phyloP scores from a whole-genome alignment of 2,329 filamentous ascomycete species.

The Monilinia fructigena region DNA sequence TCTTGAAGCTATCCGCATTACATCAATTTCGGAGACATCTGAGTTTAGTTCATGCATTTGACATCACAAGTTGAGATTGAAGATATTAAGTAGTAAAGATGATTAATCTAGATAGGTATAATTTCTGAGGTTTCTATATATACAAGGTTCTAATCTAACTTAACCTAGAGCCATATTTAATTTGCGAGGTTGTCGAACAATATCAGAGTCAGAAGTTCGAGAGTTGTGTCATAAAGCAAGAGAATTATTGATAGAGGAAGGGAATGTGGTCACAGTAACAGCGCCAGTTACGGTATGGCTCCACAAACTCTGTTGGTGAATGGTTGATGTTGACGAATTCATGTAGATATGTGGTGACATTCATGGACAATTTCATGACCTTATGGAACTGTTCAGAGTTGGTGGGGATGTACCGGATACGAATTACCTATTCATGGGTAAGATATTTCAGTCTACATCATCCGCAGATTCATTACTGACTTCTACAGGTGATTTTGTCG shows the following conservation, averaged over 20 bases:
- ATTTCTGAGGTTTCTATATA: not conserved
- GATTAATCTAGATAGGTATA: conserved; percentile 90
- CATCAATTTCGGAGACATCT: not conserved
- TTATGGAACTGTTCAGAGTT: conserved; percentile 95
- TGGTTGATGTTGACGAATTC: conserved; percentile 24
- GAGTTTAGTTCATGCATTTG: not conserved
- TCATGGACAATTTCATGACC: conserved; percentile 92
- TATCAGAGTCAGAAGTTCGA: conserved; percentile 91
- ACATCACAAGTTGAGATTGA: not conserved
- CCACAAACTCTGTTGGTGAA: conserved; percentile 17
- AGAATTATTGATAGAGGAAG: conserved; percentile 94
- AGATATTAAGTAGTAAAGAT: conserved; percentile 49
- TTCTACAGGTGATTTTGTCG: conserved; percentile 81
- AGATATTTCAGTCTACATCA: conserved; percentile 21
- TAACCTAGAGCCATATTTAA: conserved; percentile 80
- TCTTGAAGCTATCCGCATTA: conserved; percentile 6
- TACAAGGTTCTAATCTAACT: conserved; percentile 10
- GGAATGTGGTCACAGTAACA: conserved; percentile 92
- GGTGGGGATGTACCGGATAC: conserved; percentile 93
- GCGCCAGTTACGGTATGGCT: conserved; percentile 79
- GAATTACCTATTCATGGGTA: conserved; percentile 96
- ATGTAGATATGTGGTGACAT: conserved; percentile 89
- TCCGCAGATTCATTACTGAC: conserved; percentile 25
- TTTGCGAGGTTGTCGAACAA: conserved; percentile 90
- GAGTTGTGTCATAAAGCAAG: conserved; percentile 97